Percentiles rank a stretch among this genome's conserved stretches.
Evolutionary conservation across 331 rosid species (phyloP).

Genomic region (Malus hybrid): DNA sequence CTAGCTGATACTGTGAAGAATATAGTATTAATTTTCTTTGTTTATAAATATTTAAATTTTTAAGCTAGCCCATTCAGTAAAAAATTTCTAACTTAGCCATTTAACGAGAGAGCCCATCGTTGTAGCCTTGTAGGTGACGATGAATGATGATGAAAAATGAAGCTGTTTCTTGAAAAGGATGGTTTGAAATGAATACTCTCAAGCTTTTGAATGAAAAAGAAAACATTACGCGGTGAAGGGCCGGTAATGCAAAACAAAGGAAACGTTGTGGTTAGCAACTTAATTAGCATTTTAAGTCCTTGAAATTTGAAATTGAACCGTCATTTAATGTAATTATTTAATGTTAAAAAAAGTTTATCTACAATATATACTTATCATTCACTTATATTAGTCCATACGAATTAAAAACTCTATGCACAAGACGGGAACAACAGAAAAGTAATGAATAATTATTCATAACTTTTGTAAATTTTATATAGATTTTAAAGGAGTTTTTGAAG

Average conservation of each 20-base stretch:
- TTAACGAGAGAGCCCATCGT: not conserved
- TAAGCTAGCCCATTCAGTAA: fast-evolving
- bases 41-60: too few species aligned
- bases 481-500: not conserved
- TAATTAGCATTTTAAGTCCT: not conserved
- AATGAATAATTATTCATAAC: not conserved
- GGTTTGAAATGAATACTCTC: not conserved
- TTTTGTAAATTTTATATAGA: too few species aligned
- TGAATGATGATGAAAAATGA: not conserved
- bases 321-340: too few species aligned
- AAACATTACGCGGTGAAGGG: not conserved
- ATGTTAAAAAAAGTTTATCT: too few species aligned
- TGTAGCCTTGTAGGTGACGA: not conserved
- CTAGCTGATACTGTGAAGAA: too few species aligned
- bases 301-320: not conserved
- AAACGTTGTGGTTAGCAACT: not conserved
- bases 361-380: too few species aligned
- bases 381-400: too few species aligned
- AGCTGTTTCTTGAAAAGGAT: not conserved
- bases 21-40: too few species aligned
- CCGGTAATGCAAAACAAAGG: not conserved
- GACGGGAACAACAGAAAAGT: not conserved
- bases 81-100: fast-evolving
- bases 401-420: too few species aligned
- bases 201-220: not conserved